Base-by-base conservation (phyloP, 2,329 filamentous ascomycete genomes). In the Aspergillus pseudoglaucus region DNA sequence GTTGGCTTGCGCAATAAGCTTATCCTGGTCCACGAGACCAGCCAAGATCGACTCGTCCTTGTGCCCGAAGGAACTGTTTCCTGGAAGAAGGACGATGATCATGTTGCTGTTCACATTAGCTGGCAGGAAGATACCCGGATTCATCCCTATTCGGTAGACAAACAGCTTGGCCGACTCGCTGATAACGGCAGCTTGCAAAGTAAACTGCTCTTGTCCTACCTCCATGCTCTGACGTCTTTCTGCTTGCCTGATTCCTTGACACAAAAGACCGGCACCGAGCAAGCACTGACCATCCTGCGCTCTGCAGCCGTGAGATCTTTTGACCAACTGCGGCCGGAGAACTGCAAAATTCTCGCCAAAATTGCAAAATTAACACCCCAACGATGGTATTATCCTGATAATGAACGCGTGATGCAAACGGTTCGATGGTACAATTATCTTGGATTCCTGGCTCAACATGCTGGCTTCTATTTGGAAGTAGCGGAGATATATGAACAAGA, bases 281-380 rank as follows among this genome's bases (percentile, higher is more conserved):
- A 65, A 32, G 55, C 58, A 12, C 51, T 67, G 0, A 48, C 50
- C 5, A 59, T 60, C 18, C 53, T 67, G 33, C 57, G 49, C 0
- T 78, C 75, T 0, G 77, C 76, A 0, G 68, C 76, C 0, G 60
- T 80, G 0, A 57, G 63, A 15, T 83, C 80, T 0, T 75, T 77
- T 42, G 59, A 66, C 2, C 42, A 53, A 0, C 61, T 83, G 0
- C 59, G 60, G 2, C 18, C 49, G 0, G 63, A 65, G 0, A 64
- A 76, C 4, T 45, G 68, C 2, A 40, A 56, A 1, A 44, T 75
- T 0, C 59, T 80, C 0, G 3, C 33, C 0, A n/a, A 56, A 0
- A 70, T 80, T 23, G 65, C 72, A 0, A 12, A 46, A 0, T 57
- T 80, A 0, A 72, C 73, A 1, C 77, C 78, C 0, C 8, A 7